phyloP scores from a whole-genome alignment of 2,329 filamentous ascomycete species.

The Trichoderma guizhouense region DNA sequence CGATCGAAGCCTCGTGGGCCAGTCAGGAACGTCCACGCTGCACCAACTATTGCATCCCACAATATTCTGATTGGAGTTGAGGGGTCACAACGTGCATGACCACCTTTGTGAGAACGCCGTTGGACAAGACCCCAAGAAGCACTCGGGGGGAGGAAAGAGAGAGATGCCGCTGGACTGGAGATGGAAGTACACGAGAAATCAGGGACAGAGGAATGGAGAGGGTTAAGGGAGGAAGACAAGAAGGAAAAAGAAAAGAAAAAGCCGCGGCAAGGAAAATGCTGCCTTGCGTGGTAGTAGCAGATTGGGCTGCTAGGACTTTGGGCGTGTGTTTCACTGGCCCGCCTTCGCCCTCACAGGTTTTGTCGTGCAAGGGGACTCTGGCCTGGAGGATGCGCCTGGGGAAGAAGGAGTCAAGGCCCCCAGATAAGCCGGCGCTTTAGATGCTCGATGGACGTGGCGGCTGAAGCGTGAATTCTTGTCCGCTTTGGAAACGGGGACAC shows the following conservation, averaged over 20 bases:
- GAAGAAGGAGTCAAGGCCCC: conserved; percentile 2
- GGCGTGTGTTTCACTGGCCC: not conserved
- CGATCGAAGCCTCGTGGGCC: conserved; percentile 22
- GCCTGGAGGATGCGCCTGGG: conserved; percentile 2
- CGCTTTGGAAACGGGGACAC: not conserved
- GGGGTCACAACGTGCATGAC: conserved; percentile 20
- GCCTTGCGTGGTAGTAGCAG: conserved; percentile 1
- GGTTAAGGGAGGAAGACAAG: not conserved
- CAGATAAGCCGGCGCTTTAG: not conserved
- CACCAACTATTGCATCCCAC: conserved; percentile 22
- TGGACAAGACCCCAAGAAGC: not conserved
- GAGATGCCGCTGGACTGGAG: not conserved
- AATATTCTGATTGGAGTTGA: conserved; percentile 22
- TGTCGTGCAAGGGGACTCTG: not conserved
- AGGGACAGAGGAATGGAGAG: not conserved
- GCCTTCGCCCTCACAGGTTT: conserved; percentile 1
- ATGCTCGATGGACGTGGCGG: not conserved
- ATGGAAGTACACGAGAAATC: not conserved
- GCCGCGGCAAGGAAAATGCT: not conserved
- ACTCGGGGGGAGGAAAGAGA: not conserved
- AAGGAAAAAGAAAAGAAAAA: not conserved
- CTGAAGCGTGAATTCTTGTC: conserved; percentile 1
- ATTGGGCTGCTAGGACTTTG: conserved; percentile 18
- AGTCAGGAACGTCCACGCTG: conserved; percentile 27
- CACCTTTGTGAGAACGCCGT: conserved; percentile 14